phyloP scores from a whole-genome alignment of 208 protist species.

The Trypanosoma caninum region DNA sequence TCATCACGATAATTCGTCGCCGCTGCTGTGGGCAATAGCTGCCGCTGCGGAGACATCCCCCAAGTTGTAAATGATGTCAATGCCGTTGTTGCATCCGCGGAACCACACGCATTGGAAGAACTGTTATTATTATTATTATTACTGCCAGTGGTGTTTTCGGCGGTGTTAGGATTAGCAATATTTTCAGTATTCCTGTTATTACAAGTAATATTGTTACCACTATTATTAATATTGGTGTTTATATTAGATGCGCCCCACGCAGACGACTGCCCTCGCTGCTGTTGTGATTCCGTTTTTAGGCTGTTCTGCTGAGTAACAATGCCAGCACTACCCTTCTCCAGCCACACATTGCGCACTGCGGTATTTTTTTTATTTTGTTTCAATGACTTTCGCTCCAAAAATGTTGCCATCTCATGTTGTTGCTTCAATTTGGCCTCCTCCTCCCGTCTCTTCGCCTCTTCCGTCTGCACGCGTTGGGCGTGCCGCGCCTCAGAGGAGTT shows the following conservation, averaged over 20 bases:
- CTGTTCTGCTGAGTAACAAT: neutral
- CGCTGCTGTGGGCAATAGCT: slow-evolving; percentile 8
- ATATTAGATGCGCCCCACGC: neutral
- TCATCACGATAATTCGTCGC: slow-evolving; percentile 18
- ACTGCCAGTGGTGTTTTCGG: slow-evolving; percentile 7
- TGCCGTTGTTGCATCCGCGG: slow-evolving; percentile 1
- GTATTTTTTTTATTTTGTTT: slow-evolving; percentile 24
- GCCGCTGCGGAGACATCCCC: neutral
- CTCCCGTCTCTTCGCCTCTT: slow-evolving; percentile 35
- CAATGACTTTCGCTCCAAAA: slow-evolving; percentile 3
- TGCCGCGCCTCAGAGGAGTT: slow-evolving; percentile 69
- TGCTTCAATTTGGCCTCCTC: slow-evolving; percentile 29
- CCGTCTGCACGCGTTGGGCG: slow-evolving; percentile 34
- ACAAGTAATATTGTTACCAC: neutral
- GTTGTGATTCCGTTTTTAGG: neutral
- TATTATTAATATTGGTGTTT: slow-evolving; percentile 1
- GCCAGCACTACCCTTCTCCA: slow-evolving; percentile 18
- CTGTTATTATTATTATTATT: slow-evolving; percentile 11
- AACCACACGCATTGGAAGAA: neutral
- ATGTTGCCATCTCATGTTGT: neutral
- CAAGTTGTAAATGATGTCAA: too few relatives aligned
- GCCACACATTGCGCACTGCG: slow-evolving; percentile 44
- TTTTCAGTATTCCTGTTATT: neutral
- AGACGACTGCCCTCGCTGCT: neutral
- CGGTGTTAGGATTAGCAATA: neutral